phyloP scores from a whole-genome alignment of 208 protist genomes.

The Leishmania gerbilli region DNA sequence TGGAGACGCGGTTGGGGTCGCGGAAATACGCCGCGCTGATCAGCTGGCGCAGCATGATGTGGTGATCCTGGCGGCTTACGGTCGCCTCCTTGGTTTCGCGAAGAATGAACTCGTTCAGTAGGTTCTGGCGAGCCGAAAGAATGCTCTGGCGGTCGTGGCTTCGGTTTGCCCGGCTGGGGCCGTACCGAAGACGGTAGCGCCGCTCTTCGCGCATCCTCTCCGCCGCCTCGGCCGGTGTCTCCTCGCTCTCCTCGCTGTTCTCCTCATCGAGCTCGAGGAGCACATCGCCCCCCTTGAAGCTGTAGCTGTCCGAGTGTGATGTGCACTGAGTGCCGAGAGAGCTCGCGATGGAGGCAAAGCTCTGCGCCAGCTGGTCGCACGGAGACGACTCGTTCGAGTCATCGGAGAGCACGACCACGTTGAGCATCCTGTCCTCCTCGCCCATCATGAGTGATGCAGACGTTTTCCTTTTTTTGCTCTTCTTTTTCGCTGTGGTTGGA shows the following conservation, averaged over 20 bases:
- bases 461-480: not conserved
- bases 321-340: conserved; percentile 42
- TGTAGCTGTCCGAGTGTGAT: conserved; percentile 16
- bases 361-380: conserved; percentile 29
- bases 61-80: conserved; percentile 78
- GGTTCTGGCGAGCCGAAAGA: conserved; percentile 58
- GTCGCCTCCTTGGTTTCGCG: conserved; percentile 41
- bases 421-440: conserved; percentile 18
- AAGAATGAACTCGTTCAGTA: conserved; percentile 79
- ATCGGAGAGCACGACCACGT: conserved; percentile 26
- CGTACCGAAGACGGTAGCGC: conserved; percentile 31
- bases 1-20: conserved; percentile 54
- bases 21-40: conserved; percentile 67
- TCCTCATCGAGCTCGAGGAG: conserved; percentile 36
- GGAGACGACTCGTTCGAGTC: conserved; percentile 30
- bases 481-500: not conserved
- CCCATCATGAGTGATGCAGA: conserved; percentile 1
- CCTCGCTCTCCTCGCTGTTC: conserved; percentile 19
- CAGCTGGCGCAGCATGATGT: conserved; percentile 86
- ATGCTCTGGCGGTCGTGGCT: conserved; percentile 58
- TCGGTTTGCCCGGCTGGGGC: conserved; percentile 50
- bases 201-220: conserved; percentile 25
- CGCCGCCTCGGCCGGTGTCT: conserved; percentile 21
- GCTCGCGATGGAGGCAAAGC: conserved; percentile 41
- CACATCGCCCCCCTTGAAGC: conserved; percentile 15